phyloP scores from a whole-genome alignment of 2,329 filamentous ascomycete species.

The Trichothecium sympodiale region DNA sequence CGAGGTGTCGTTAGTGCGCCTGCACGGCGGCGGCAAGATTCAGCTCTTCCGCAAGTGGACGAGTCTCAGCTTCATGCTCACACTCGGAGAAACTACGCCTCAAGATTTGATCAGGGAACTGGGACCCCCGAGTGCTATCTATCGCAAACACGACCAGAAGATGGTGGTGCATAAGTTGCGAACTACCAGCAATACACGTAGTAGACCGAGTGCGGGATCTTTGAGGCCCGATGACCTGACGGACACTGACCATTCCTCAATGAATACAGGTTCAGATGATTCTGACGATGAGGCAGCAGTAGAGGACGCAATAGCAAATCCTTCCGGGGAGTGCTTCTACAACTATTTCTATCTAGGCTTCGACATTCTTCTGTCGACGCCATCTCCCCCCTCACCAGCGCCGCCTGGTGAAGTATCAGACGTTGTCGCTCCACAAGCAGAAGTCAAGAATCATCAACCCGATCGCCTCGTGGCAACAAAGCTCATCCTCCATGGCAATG shows the following conservation, averaged over 20 bases:
- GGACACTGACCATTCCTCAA: slow-evolving; percentile 67
- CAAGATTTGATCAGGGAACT: slow-evolving; percentile 87
- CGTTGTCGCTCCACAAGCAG: slow-evolving; percentile 5
- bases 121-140: slow-evolving; percentile 87
- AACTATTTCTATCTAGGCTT: slow-evolving; percentile 97
- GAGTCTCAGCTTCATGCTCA: slow-evolving; percentile 56
- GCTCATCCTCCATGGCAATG: slow-evolving; percentile 85
- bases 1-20: slow-evolving; percentile 70
- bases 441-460: slow-evolving; percentile 30
- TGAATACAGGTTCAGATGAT: slow-evolving; percentile 57
- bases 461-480: slow-evolving; percentile 79
- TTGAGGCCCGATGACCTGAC: slow-evolving; percentile 45
- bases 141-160: slow-evolving; percentile 79
- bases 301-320: slow-evolving; percentile 39
- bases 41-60: slow-evolving; percentile 67
- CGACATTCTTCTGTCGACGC: slow-evolving; percentile 80
- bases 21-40: slow-evolving; percentile 68
- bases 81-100: slow-evolving; percentile 75
- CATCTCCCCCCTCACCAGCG: slow-evolving; percentile 50
- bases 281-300: slow-evolving; percentile 46
- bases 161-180: slow-evolving; percentile 73
- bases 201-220: slow-evolving; percentile 31
- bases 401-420: slow-evolving; percentile 35
- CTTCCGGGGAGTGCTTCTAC: slow-evolving; percentile 75
- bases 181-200: slow-evolving; percentile 37